phyloP scores from a whole-genome alignment of 441 rosid species.

The Brassica hybrid region DNA sequence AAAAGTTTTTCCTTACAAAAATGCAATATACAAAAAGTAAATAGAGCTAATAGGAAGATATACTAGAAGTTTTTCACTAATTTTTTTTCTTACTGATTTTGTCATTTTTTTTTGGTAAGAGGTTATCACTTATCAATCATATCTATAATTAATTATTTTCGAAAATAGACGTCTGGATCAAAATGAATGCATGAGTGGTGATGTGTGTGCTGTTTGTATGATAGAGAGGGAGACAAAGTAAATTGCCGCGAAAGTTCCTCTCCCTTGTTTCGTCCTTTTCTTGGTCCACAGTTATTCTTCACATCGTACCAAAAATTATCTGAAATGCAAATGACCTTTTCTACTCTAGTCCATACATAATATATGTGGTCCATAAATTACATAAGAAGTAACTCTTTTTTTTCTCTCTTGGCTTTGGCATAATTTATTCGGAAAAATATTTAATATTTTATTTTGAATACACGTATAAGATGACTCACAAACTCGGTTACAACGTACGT shows the following conservation, averaged over 20 bases:
- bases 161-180: constrained; percentile 17
- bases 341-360: constrained; percentile 15
- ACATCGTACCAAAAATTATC: neutral
- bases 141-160: neutral
- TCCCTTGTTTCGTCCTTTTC: constrained; percentile 25
- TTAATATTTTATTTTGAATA: neutral
- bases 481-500: neutral
- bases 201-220: constrained; percentile 19
- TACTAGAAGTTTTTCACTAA: neutral
- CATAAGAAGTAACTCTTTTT: neutral
- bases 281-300: constrained; percentile 20
- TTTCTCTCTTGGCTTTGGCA: neutral
- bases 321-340: constrained; percentile 3
- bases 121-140: neutral
- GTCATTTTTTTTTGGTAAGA: neutral
- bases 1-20: too few relatives aligned
- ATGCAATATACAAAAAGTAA: too few relatives aligned
- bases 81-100: neutral
- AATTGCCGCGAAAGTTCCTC: constrained; percentile 29
- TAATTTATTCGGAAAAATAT: neutral
- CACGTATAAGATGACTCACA: neutral
- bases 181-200: constrained; percentile 10
- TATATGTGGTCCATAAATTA: constrained; percentile 18
- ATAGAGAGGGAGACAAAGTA: constrained; percentile 22
- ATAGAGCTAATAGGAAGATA: neutral